phyloP scores from a whole-genome alignment of 345 rosid species.

The Populus euphratica region DNA sequence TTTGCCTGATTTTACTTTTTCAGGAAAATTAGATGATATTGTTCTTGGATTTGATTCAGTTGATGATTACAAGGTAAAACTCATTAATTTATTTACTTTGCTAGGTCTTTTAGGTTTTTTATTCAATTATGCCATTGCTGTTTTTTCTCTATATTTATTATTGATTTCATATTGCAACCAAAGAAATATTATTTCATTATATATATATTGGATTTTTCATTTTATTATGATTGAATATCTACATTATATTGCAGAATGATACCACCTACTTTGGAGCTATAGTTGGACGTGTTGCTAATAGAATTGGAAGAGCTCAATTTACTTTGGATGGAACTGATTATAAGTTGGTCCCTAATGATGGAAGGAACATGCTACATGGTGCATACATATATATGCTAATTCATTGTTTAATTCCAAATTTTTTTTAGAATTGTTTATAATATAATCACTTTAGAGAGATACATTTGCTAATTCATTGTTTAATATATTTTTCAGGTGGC shows the following conservation, averaged over 20 bases:
- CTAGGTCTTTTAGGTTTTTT: background rate
- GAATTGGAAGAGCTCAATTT: slow-evolving; percentile 24
- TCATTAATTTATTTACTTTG: background rate
- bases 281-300: slow-evolving; percentile 34
- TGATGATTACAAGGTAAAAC: slow-evolving; percentile 44
- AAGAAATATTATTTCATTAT: too few relatives aligned
- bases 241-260: slow-evolving; percentile 15
- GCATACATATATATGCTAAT: background rate
- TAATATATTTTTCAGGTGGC: slow-evolving; percentile 46
- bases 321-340: slow-evolving; percentile 15
- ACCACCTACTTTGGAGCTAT: slow-evolving; percentile 27
- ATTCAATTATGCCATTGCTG: background rate
- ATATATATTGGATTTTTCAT: background rate
- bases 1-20: background rate
- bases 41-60: slow-evolving; percentile 49
- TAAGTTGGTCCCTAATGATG: slow-evolving; percentile 22
- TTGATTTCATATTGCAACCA: too few relatives aligned
- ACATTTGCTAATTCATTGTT: background rate
- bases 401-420: background rate
- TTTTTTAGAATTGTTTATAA: background rate
- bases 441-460: background rate
- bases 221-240: background rate
- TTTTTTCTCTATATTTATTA: background rate
- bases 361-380: slow-evolving; percentile 25
- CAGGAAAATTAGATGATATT: slow-evolving; percentile 52